Evolutionary conservation across 768 basidiomycete species (phyloP).

Genomic region (Pholiota microspora): DNA sequence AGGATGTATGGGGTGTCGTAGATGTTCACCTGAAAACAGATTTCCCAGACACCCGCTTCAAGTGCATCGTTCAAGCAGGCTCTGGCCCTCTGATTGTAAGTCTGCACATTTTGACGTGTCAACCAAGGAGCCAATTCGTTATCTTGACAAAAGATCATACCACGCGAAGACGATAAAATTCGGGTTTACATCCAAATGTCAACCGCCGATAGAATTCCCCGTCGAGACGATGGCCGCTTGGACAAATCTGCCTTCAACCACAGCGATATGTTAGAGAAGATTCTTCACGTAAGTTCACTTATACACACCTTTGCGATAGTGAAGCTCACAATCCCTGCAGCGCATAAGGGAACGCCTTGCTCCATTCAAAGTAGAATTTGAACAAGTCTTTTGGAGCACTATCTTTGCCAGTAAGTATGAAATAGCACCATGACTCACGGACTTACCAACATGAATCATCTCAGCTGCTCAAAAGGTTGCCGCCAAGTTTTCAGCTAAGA

Average conservation of each 20-base stretch:
- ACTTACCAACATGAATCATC: not conserved
- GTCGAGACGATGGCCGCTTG: slow-evolving; percentile 4
- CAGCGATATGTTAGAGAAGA: slow-evolving; percentile 1
- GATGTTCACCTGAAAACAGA: slow-evolving; percentile 9
- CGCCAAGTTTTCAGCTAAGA: slow-evolving; percentile 4
- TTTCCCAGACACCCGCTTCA: slow-evolving; percentile 10
- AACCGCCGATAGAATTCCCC: slow-evolving; percentile 6
- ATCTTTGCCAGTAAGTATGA: slow-evolving; percentile 9
- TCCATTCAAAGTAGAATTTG: slow-evolving; percentile 5
- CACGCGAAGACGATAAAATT: slow-evolving; percentile 11
- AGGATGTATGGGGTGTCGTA: slow-evolving; percentile 15
- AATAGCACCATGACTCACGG: not conserved
- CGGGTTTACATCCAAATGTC: slow-evolving; percentile 11
- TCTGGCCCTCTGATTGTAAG: slow-evolving; percentile 12
- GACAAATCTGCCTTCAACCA: slow-evolving; percentile 4
- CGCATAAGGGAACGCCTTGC: not conserved
- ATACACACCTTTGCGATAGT: not conserved
- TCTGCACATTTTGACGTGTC: no score
- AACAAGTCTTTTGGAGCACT: slow-evolving; percentile 8
- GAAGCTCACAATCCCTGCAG: not conserved
- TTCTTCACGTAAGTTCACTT: not conserved
- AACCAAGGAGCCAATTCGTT: no score
- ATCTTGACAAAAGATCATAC: slow-evolving; percentile 5
- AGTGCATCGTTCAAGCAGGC: slow-evolving; percentile 8
- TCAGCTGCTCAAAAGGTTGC: slow-evolving; percentile 11